Base-by-base conservation (phyloP, 768 basidiomycete species). In the Peribolospora baueri region DNA sequence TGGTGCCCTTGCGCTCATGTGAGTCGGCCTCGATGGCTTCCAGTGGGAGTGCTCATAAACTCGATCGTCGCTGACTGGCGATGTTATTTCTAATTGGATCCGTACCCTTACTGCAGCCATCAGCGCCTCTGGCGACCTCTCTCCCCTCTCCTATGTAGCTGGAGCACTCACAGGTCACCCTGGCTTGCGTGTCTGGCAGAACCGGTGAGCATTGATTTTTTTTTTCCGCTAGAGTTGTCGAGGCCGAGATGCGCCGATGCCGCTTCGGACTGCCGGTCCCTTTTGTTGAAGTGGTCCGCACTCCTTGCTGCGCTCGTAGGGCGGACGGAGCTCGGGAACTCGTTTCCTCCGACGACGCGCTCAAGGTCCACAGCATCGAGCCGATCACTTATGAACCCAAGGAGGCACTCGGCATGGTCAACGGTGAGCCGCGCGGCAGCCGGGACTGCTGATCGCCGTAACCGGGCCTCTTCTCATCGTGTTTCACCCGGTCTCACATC, bases 151-250 rank as follows among this genome's bases (percentile, higher is more conserved):
- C 0, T 87, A 87, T 65, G 77, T 86, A 55, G 85, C 86, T 3
- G 84, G 81, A 7, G 73, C 78, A 48, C 68, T 90, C 39, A 78
- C 79, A 50, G 85, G 82, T 6, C 84, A 84, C 63, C 81, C 82
- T 0, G 76, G 79, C 14, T 79, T 86, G 55, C 76, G 78, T n/a
- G 82, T 81, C 40, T 60, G 50, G 56, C 60, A 51, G 50, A 60
- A 37, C 14, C 57, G 55, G 43, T 58, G 46, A 47, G 55, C 50
- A 42, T 42, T 43, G n/a, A 48, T 25, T 25, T 25, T 25, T 25
- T 25, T 25, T 25, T 25, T 25, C 25, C 25, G 25, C 25, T 25
- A 25, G 25, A 25, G 25, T 25, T 25, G 25, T 25, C 25, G 25
- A 25, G 25, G 25, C 25, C 25, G 25, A 25, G 25, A 25, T 25